Conservation (phyloP, 2,329 filamentous ascomycete genomes). For the Colletotrichum higginsianum region DNA sequence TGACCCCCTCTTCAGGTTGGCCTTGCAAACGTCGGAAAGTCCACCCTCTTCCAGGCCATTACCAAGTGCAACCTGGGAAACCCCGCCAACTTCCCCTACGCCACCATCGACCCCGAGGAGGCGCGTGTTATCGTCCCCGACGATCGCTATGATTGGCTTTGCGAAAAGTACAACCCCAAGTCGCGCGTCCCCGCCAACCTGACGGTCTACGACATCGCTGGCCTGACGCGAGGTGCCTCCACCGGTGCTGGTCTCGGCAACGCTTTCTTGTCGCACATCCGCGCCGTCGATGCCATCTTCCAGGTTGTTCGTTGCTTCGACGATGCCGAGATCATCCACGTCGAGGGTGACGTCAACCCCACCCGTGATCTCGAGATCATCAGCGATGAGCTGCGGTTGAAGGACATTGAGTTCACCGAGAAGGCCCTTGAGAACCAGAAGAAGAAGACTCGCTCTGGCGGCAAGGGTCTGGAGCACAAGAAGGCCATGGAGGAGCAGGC, state of each 20-base stretch:
- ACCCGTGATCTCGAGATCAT: slow-evolving; percentile 96
- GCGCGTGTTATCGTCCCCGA: slow-evolving; percentile 97
- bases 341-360: slow-evolving; percentile 98
- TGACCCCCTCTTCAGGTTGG: slow-evolving; percentile 78
- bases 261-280: slow-evolving; percentile 97
- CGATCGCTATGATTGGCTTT: slow-evolving; percentile 95
- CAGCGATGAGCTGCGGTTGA: slow-evolving; percentile 94
- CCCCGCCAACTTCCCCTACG: slow-evolving; percentile 99
- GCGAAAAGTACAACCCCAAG: slow-evolving; percentile 97
- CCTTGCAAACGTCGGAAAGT: slow-evolving; percentile 99
- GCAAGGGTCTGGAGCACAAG: slow-evolving; percentile 97
- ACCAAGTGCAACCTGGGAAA: slow-evolving; percentile 98
- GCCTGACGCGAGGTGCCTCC: slow-evolving; percentile 94
- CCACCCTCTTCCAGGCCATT: slow-evolving; percentile 99
- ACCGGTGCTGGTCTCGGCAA: slow-evolving; percentile 98
- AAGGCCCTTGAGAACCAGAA: slow-evolving; percentile 92
- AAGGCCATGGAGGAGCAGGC: slow-evolving; percentile 96
- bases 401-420: slow-evolving; percentile 98
- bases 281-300: slow-evolving; percentile 98
- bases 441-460: slow-evolving; percentile 96
- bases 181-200: slow-evolving; percentile 96
- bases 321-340: slow-evolving; percentile 99
- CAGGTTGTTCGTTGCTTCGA: slow-evolving; percentile 98
- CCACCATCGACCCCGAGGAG: slow-evolving; percentile 99
- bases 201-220: slow-evolving; percentile 98